Percentiles rank a stretch among this genome's conserved stretches.
Evolutionary conservation across 2,329 filamentous ascomycete species (phyloP).

Genomic region (Aspergillus neotritici): DNA sequence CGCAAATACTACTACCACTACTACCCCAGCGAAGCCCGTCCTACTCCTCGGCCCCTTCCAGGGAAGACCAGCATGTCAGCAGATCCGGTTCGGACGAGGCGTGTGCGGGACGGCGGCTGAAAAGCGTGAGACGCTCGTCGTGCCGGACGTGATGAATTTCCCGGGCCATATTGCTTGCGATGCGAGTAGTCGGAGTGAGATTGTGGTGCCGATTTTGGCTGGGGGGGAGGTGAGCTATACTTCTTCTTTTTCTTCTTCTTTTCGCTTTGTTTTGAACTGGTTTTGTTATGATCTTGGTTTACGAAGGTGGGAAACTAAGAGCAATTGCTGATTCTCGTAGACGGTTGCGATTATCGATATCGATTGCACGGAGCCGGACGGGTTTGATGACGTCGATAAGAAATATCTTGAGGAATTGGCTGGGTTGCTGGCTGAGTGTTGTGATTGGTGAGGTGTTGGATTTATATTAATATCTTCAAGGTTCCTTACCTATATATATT

Average conservation of each 20-base stretch:
- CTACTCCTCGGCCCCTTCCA: slow-evolving; percentile 46
- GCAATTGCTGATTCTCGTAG: slow-evolving; percentile 17
- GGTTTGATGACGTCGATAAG: slow-evolving; percentile 43
- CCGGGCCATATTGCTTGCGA: slow-evolving; percentile 49
- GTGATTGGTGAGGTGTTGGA: slow-evolving; percentile 33
- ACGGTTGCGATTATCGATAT: slow-evolving; percentile 47
- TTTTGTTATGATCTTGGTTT: not conserved
- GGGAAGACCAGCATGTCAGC: slow-evolving; percentile 46
- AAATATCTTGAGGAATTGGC: slow-evolving; percentile 40
- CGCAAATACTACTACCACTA: slow-evolving; percentile 14
- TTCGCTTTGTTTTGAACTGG: not conserved
- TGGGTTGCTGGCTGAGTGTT: slow-evolving; percentile 34
- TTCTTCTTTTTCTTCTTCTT: not conserved
- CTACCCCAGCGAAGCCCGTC: slow-evolving; percentile 17
- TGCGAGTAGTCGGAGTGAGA: slow-evolving; percentile 44
- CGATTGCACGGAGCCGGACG: slow-evolving; percentile 39
- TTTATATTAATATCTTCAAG: no score
- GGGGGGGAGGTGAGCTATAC: slow-evolving; percentile 32
- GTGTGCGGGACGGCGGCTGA: slow-evolving; percentile 44
- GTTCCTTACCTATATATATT: no score
- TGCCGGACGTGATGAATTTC: slow-evolving; percentile 41
- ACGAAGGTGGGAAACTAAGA: not conserved
- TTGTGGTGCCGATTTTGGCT: slow-evolving; percentile 45
- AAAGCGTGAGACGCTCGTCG: slow-evolving; percentile 35
- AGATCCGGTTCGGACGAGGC: slow-evolving; percentile 41